Evolutionary conservation across 2,329 filamentous ascomycete species (phyloP).

Genomic region (Calonectria henricotiae): DNA sequence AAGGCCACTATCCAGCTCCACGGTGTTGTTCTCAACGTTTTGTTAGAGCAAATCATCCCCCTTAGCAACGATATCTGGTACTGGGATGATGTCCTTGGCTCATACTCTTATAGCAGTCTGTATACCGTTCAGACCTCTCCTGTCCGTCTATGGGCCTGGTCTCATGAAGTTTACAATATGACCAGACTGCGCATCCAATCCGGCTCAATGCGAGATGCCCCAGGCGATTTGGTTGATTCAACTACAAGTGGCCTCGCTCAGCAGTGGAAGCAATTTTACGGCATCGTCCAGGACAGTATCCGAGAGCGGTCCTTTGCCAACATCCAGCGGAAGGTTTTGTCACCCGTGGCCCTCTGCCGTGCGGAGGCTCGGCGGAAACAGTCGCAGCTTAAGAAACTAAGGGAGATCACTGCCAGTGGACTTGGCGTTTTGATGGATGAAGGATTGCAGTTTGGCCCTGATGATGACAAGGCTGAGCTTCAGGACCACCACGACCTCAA

Average conservation of each 20-base stretch:
- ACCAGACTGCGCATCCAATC: slow-evolving; percentile 65
- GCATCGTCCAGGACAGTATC: slow-evolving; percentile 83
- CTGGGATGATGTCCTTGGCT: slow-evolving; percentile 91
- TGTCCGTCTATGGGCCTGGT: slow-evolving; percentile 80
- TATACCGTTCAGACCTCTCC: slow-evolving; percentile 93
- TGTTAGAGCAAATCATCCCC: slow-evolving; percentile 87
- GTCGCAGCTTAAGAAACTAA: slow-evolving; percentile 78
- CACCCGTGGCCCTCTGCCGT: slow-evolving; percentile 83
- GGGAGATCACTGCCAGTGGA: slow-evolving; percentile 87
- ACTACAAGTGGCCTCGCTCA: slow-evolving; percentile 62
- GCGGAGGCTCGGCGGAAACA: slow-evolving; percentile 84
- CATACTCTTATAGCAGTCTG: slow-evolving; percentile 83
- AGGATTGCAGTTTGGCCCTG: slow-evolving; percentile 79
- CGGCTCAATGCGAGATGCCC: slow-evolving; percentile 52
- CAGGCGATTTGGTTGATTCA: slow-evolving; percentile 57
- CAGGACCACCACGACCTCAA: slow-evolving; percentile 73
- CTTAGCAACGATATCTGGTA: slow-evolving; percentile 93
- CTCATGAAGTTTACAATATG: slow-evolving; percentile 79
- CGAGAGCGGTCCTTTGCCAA: slow-evolving; percentile 80
- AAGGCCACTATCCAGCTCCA: slow-evolving; percentile 96
- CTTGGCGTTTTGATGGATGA: slow-evolving; percentile 91
- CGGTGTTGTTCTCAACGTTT: slow-evolving; percentile 82
- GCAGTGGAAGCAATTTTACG: slow-evolving; percentile 82
- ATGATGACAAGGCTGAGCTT: slow-evolving; percentile 72
- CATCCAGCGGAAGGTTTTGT: slow-evolving; percentile 81